These are phyloP conservation scores for Durio zibethinus DNA, from an alignment of 345 rosid genomes.

Conservation along the genomic window DNA sequence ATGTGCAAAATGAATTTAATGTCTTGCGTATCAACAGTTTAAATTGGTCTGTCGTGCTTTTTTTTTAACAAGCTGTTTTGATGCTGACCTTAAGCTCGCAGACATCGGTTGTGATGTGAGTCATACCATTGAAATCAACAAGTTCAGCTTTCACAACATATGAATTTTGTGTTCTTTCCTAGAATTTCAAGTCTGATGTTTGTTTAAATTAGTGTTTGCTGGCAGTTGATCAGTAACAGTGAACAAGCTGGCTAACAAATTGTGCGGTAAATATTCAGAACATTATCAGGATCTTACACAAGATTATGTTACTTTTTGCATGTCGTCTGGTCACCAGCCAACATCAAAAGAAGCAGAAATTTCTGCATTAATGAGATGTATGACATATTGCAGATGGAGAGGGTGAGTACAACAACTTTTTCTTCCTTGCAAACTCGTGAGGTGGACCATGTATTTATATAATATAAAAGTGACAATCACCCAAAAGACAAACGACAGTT, in stretches of 20 bases:
- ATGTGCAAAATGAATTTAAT: background rate
- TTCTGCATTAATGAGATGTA: background rate
- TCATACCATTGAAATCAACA: background rate
- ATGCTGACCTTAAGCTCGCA: background rate
- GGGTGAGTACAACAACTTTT: background rate
- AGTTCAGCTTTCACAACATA: background rate
- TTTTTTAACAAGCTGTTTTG: background rate
- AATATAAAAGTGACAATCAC: background rate
- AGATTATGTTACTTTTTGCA: background rate
- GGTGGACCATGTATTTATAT: constrained; percentile 5
- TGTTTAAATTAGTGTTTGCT: background rate
- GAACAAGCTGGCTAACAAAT: background rate
- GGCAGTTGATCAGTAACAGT: background rate
- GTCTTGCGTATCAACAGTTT: background rate
- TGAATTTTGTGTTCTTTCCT: background rate
- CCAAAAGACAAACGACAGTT: background rate
- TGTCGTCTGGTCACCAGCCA: background rate
- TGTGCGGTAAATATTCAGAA: background rate
- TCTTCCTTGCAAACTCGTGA: background rate
- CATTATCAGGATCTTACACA: background rate
- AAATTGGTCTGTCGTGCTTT: background rate
- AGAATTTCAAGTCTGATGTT: background rate
- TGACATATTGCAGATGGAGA: background rate
- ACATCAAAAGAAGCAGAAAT: background rate
- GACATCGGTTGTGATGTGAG: background rate